Base-by-base conservation (phyloP, 2,329 filamentous ascomycete species). In the Curvularia hawaiiensis region DNA sequence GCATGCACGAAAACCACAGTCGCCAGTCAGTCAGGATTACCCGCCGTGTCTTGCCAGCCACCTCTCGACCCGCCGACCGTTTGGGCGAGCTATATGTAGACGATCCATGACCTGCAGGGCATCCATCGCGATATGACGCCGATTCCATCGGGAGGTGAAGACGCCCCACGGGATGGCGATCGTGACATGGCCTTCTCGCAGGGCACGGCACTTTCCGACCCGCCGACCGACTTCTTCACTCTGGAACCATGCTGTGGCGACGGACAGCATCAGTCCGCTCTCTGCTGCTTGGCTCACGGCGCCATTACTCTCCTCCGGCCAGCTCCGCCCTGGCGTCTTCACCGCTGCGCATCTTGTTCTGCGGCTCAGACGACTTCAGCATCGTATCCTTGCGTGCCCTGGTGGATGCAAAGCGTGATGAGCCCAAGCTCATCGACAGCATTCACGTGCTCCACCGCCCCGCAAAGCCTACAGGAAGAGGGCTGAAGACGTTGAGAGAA, bases 351-450 rank as follows among this genome's bases (percentile, higher is more conserved):
- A 92, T 99, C 52, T 84, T 99, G 4, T 99, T 97, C 78, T 98
- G 93, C 78, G 95, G 95, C 61, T 95, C 94, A 3, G 95, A 99
- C 75, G 83, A 88, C 2, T 97, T 98, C 77, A 97, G 94, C 79
- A 89, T 89, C 68, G 84, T 84, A 51, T 91, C 92, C 1, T 80
- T 99, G 49, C 79, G 79, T 57, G 90, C 90, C 6, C 79, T 99
- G 33, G 76, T 89, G 66, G 70, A 78, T 5, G 89, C 91, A 70
- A 83, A 87, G 51, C 59, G 69, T 9, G 45, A 62, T 6, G 57
- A 66, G 4, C 65, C 68, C 6, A 33, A 53, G 10, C 70, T 76
- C 31, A 52, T 82, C 82, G 54, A 82, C 78, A 92, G 90, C 5
- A 89, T 99, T 62, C 89, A 97, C 75, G 93, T 99, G 3, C 86